Conservation (phyloP, 345 rosid genomes). For the Melastoma malabathricum region DNA sequence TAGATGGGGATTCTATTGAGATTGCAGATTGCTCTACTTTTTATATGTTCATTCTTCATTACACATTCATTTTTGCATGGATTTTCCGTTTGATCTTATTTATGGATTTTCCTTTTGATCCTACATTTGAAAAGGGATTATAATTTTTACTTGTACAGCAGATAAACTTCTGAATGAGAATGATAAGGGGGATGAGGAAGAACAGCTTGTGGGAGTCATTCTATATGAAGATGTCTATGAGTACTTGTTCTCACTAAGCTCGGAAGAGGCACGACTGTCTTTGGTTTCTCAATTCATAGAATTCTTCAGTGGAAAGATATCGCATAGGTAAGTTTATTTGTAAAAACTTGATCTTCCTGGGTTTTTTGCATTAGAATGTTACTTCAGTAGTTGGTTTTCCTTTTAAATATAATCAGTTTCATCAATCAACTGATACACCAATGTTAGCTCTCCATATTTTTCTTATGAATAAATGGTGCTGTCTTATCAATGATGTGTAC, state of each 20-base stretch:
- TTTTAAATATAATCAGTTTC: neutral
- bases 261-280: constrained; percentile 59
- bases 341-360: neutral
- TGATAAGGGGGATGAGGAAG: constrained; percentile 45
- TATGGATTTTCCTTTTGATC: too few species aligned
- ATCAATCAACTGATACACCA: too few species aligned
- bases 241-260: constrained; percentile 58
- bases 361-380: too few species aligned
- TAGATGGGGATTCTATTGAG: too few species aligned
- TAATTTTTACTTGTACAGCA: constrained; percentile 16
- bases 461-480: too few species aligned
- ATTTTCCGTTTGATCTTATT: too few species aligned
- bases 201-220: constrained; percentile 46
- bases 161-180: constrained; percentile 25
- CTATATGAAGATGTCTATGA: constrained; percentile 76
- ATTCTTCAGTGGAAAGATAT: constrained; percentile 70
- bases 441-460: too few species aligned
- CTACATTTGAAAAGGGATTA: too few species aligned
- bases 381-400: neutral
- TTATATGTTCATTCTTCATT: too few species aligned
- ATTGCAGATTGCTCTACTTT: too few species aligned
- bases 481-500: too few species aligned
- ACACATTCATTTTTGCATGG: too few species aligned
- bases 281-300: constrained; percentile 64
- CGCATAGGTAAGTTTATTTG: constrained; percentile 30